These are phyloP conservation scores for Tricholoma saponaceum DNA, from an alignment of 768 basidiomycete genomes.

Conservation along the genomic window DNA sequence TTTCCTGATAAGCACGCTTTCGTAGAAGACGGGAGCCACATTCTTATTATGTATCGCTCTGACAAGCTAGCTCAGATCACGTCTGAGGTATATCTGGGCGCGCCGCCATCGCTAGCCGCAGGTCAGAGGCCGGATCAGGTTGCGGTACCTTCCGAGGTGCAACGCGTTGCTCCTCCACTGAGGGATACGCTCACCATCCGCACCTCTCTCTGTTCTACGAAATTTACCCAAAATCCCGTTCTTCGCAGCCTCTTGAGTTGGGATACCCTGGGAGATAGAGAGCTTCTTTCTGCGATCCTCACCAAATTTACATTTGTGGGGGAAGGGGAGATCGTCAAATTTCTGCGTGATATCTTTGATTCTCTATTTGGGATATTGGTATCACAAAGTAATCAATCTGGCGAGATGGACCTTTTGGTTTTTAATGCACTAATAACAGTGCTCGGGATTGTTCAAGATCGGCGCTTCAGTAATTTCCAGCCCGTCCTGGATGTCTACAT, in stretches of 20 bases:
- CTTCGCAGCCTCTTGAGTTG: constrained; percentile 78
- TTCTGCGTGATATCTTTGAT: constrained; percentile 87
- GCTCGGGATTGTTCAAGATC: constrained; percentile 88
- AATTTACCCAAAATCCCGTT: constrained; percentile 86
- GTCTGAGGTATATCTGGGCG: constrained; percentile 68
- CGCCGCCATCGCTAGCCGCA: constrained; percentile 54
- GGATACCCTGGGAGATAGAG: constrained; percentile 65
- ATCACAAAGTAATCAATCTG: constrained; percentile 66
- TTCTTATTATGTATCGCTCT: constrained; percentile 77
- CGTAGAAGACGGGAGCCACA: constrained; percentile 87
- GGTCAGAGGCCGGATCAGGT: constrained; percentile 62
- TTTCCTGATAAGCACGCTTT: constrained; percentile 74
- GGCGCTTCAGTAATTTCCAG: constrained; percentile 93
- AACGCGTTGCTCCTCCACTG: constrained; percentile 61
- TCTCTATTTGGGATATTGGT: constrained; percentile 87
- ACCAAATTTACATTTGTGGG: constrained; percentile 87
- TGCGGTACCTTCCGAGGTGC: constrained; percentile 53
- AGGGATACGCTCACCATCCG: constrained; percentile 80
- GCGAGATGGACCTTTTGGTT: constrained; percentile 80
- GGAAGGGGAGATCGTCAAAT: constrained; percentile 94
- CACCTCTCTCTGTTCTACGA: constrained; percentile 88
- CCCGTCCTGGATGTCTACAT: constrained; percentile 94
- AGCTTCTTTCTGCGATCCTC: constrained; percentile 66
- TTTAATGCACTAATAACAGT: constrained; percentile 91
- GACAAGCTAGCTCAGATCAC: constrained; percentile 63